These are phyloP conservation scores for Pouteria campechiana DNA, from an alignment of 179 eudicot genomes.

Conservation along the genomic window DNA sequence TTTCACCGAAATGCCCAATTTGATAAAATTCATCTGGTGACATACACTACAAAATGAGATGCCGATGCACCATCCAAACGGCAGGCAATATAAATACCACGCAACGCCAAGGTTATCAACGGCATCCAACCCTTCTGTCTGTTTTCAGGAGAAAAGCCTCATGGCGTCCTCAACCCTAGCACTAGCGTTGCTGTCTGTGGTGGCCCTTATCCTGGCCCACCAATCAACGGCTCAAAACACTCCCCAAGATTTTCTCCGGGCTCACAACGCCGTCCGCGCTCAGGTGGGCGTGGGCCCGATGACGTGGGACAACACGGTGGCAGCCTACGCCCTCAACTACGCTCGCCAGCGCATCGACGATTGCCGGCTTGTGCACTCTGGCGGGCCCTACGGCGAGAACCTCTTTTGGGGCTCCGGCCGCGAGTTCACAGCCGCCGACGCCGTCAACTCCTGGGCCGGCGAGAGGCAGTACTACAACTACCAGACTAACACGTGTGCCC, in stretches of 20 bases:
- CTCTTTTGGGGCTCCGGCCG: constrained; percentile 22
- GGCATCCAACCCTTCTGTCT: no score
- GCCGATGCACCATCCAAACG: no score
- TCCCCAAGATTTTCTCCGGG: constrained; percentile 18
- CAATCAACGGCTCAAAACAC: constrained; percentile 24
- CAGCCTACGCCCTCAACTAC: constrained; percentile 20
- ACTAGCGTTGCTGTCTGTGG: no score
- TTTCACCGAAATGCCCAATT: no score
- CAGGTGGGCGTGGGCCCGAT: constrained; percentile 30
- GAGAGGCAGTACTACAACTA: constrained; percentile 33
- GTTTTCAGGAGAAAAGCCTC: no score
- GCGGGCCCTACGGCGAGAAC: constrained; percentile 51
- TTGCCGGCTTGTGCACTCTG: constrained; percentile 18
- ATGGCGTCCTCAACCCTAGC: no score
- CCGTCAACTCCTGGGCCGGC: constrained; percentile 27
- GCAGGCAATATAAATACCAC: no score
- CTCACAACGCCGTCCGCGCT: constrained; percentile 26
- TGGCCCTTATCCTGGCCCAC: no score
- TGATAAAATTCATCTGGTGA: no score
- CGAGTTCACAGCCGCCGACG: constrained; percentile 6
- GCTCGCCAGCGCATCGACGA: constrained; percentile 15
- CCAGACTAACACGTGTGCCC: constrained; percentile 10
- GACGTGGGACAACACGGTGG: constrained; percentile 33
- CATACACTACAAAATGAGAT: no score
- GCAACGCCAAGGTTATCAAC: no score